Base-by-base conservation (phyloP, 129 eudicot species). In the Logfia minima region DNA sequence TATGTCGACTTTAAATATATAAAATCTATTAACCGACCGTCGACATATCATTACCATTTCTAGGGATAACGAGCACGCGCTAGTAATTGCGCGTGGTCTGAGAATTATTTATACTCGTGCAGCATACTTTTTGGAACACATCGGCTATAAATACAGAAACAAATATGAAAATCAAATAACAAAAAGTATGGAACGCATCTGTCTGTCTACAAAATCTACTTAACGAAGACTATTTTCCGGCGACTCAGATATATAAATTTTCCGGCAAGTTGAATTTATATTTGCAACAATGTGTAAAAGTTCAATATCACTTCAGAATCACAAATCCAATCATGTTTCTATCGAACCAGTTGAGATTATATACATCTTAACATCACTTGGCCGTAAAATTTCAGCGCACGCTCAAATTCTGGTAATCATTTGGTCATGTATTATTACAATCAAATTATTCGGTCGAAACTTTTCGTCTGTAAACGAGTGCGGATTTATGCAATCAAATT, bases 331-430 rank as follows among this genome's bases (percentile, higher is more conserved):
- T 60, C 85, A 68, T 35, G 29, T 32, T 56, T 70, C 83, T 45
- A 82, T 39, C n/a, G 84, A 79, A 72, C 76, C 83, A 45, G 90
- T 79, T 64, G 86, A 86, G 7, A 60, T 81, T 35, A 88, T 92
- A 56, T 76, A 75, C 32, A 76, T 95, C 68, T 16, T 89, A 73
- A 91, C 99, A 34, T 95, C 99, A 72, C 87, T 79, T 10, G 92
- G 96, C 23, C 75, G 72, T 6, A 83, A 81, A 77, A 91, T 95
- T 75, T 96, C 97, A 18, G 97, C 87, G 1, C 85, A 86, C 81
- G 83, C 90, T 68, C 84, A 74, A 66, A 79, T 88, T 29, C 80
- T 94, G 93, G 99, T 64, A 64, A 63, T 11, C 26, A 87, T 51
- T 60, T 64, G 39, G 3, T 45, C 73, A 14, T 8, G 66, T 9